A percentile compares a stretch with the other conserved stretches of the same genome.
Conservation (phyloP, 2,329 filamentous ascomycete species). For the Penicillium occitanis region DNA sequence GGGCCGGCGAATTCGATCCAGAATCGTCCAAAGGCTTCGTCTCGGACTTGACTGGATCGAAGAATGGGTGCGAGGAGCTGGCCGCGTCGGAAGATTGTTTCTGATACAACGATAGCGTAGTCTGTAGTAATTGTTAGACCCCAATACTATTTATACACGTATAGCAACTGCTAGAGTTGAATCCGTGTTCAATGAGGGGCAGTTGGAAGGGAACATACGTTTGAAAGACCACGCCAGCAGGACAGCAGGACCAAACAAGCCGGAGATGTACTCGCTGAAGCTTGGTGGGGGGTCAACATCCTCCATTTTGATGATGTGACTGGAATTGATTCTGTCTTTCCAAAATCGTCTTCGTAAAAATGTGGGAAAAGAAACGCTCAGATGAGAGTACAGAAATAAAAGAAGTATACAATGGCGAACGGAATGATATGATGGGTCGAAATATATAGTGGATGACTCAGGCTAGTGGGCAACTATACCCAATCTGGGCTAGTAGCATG, state of each 20-base stretch:
- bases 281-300: background rate
- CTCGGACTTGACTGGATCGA: constrained; percentile 33
- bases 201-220: constrained; percentile 14
- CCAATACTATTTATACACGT: background rate
- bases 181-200: background rate
- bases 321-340: background rate
- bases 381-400: background rate
- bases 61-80: constrained; percentile 38
- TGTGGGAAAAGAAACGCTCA: background rate
- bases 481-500: background rate
- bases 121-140: constrained; percentile 26
- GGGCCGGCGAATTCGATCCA: constrained; percentile 37
- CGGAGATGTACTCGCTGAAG: constrained; percentile 16
- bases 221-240: constrained; percentile 20
- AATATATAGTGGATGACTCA: constrained; percentile 6
- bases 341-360: background rate
- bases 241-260: constrained; percentile 20
- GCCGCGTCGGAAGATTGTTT: constrained; percentile 36
- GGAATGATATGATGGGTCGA: constrained; percentile 1
- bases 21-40: constrained; percentile 44
- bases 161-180: too few relatives aligned
- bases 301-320: background rate
- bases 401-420: background rate
- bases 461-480: background rate
- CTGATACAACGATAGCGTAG: constrained; percentile 34